Evolutionary conservation across 805 yeast species (phyloP), one percentile per base, ranked within the genome.

Genomic region (Lipomyces sp.): DNA sequence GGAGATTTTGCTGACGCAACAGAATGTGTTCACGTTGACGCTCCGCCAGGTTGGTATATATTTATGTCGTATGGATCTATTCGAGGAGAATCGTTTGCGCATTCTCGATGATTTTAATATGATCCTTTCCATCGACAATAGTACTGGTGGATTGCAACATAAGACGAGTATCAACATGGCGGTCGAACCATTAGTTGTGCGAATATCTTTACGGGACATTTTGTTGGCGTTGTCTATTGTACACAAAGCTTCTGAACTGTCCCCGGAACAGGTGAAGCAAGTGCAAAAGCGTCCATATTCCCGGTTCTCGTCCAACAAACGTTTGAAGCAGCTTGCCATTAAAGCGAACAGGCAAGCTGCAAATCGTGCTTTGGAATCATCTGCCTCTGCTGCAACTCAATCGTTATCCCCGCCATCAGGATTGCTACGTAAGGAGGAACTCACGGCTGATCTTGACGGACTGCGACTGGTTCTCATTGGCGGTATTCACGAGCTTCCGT

Each of bases 51-150:
- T 89, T 45, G 97, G 98, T 1, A 80, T 93, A 83, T 93, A 86
- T 62, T 70, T 93, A 52, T 80, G 89, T 41, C 75, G 73, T 22
- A 89, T 93, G 95, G 77, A 83, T 58, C 64, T 77, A 3, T 75
- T 74, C 45, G 83, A 82, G n/a, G 75, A 76, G 10, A 75, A 75
- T 47, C 74, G 83, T 46, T 71, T 89, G 44, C 72, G 96, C 47
- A 77, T 93, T 26, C 74, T 93, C 52, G 97, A 93, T 66, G 96
- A 93, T 61, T 93, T 91, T 67, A 84, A 95, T 1, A 70, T 88
- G 2, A 80, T 89, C 1, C 74, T 86, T 49, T 79, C 87, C 0
- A 69, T 85, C 48, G 96, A 91, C 63, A 74, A 78, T 7, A 73
- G 88, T 39, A 83, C 83, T 4, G 80, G 95, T 0, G 77, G 82